Evolutionary conservation across 768 basidiomycete species (phyloP).

Genomic region (Terana coerulea): DNA sequence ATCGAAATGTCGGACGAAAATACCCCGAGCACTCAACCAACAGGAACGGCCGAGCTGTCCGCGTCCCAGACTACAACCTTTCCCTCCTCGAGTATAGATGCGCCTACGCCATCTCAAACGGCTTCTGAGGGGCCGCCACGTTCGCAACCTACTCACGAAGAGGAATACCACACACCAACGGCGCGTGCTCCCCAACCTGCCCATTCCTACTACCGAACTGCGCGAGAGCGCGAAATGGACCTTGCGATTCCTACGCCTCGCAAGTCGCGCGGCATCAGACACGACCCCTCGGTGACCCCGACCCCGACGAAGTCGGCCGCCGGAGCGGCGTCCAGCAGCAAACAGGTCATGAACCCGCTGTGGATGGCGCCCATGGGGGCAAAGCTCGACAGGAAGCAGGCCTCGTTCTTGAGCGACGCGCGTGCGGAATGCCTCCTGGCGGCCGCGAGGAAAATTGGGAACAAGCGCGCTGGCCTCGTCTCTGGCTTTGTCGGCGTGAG

Average conservation of each 20-base stretch:
- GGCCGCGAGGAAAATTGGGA: slow-evolving; percentile 67
- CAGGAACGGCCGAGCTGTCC: background rate
- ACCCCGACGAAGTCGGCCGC: background rate
- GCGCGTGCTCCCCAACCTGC: background rate
- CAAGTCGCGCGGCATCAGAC: background rate
- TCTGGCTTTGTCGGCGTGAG: slow-evolving; percentile 42
- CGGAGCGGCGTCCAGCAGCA: background rate
- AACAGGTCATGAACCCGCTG: background rate
- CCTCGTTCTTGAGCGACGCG: slow-evolving; percentile 53
- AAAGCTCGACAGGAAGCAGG: background rate
- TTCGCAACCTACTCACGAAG: too few species aligned
- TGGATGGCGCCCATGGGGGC: background rate
- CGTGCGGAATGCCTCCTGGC: slow-evolving; percentile 67
- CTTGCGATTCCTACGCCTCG: slow-evolving; percentile 3
- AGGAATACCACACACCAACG: background rate
- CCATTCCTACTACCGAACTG: background rate
- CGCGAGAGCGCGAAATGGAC: background rate
- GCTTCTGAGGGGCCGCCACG: background rate
- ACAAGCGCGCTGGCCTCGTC: slow-evolving; percentile 52
- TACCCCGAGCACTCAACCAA: background rate
- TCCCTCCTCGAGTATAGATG: background rate
- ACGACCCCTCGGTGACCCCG: background rate
- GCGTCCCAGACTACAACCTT: background rate
- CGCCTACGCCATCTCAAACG: background rate
- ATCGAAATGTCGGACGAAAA: background rate